These are phyloP conservation scores for Sphagnum magellanicum DNA, from an alignment of 228 moss, liverwort and hornwort genomes.

Conservation along the genomic window DNA sequence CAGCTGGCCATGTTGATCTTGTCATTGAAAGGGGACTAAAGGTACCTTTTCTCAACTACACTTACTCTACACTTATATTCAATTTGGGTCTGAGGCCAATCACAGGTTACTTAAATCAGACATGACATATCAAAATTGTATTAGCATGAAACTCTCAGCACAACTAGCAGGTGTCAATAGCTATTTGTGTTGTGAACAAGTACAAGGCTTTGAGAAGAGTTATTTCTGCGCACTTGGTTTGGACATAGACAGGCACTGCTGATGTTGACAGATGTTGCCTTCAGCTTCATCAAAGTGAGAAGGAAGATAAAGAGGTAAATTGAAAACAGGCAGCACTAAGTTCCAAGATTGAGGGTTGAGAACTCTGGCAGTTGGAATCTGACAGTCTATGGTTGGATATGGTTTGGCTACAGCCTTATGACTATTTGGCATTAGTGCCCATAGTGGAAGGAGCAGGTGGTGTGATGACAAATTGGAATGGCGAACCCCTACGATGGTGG, in stretches of 20 bases:
- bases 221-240: background rate
- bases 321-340: background rate
- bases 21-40: constrained; percentile 90
- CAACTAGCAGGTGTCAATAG: too few relatives aligned
- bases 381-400: background rate
- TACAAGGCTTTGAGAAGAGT: too few relatives aligned
- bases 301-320: background rate
- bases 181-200: too few relatives aligned
- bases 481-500: constrained; percentile 69
- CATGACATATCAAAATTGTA: background rate
- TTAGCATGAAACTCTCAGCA: background rate
- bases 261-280: background rate
- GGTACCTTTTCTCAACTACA: constrained; percentile 20
- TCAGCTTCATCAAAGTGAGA: background rate
- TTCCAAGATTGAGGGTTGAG: too few relatives aligned
- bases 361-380: background rate
- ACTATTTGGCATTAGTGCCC: constrained; percentile 87
- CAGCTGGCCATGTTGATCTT: constrained; percentile 80
- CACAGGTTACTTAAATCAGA: too few relatives aligned
- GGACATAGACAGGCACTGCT: background rate
- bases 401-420: constrained; percentile 63
- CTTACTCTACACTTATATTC: too few relatives aligned
- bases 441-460: constrained; percentile 98
- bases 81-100: too few relatives aligned
- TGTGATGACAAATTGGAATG: constrained; percentile 78